These are phyloP conservation scores for Irpex sp. DNA, from an alignment of 1,284 basidiomycete species.

Conservation along the genomic window DNA sequence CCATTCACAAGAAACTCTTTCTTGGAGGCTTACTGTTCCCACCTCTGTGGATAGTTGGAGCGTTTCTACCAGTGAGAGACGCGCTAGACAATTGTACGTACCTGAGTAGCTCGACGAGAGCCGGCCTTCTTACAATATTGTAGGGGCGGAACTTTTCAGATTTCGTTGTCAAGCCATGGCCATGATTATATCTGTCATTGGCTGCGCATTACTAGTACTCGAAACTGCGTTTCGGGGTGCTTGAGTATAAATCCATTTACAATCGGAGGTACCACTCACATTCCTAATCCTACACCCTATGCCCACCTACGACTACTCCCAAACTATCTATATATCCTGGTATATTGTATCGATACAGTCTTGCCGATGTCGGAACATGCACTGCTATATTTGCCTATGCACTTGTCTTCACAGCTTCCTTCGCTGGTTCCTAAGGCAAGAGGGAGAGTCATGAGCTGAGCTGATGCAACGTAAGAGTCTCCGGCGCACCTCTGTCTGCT, in stretches of 20 bases:
- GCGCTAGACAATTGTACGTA: slow-evolving; percentile 19
- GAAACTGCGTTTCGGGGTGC: slow-evolving; percentile 18
- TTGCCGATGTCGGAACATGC: slow-evolving; percentile 12
- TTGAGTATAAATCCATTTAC: neutral
- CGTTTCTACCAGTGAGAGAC: slow-evolving; percentile 13
- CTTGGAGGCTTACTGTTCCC: slow-evolving; percentile 18
- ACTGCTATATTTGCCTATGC: slow-evolving; percentile 14
- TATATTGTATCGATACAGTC: slow-evolving; percentile 11
- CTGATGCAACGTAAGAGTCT: neutral
- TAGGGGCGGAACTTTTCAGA: slow-evolving; percentile 20
- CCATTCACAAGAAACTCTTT: slow-evolving; percentile 18
- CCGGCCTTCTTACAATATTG: neutral
- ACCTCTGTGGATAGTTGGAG: slow-evolving; percentile 21
- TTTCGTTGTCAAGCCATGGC: slow-evolving; percentile 20
- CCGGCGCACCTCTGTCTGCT: slow-evolving; percentile 51
- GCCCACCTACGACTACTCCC: neutral
- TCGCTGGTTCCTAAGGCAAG: slow-evolving; percentile 20
- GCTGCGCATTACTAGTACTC: slow-evolving; percentile 15
- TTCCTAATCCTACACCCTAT: neutral
- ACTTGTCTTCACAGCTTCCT: slow-evolving; percentile 29
- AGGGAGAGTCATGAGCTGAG: neutral
- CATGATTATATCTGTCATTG: slow-evolving; percentile 18
- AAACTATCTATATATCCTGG: slow-evolving; percentile 7
- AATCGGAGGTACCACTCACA: neutral
- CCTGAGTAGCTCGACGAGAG: neutral